Evolutionary conservation across 2,329 filamentous ascomycete genomes (phyloP), one percentile per base, ranked within the genome.

Genomic region (Penicillium sp.): DNA sequence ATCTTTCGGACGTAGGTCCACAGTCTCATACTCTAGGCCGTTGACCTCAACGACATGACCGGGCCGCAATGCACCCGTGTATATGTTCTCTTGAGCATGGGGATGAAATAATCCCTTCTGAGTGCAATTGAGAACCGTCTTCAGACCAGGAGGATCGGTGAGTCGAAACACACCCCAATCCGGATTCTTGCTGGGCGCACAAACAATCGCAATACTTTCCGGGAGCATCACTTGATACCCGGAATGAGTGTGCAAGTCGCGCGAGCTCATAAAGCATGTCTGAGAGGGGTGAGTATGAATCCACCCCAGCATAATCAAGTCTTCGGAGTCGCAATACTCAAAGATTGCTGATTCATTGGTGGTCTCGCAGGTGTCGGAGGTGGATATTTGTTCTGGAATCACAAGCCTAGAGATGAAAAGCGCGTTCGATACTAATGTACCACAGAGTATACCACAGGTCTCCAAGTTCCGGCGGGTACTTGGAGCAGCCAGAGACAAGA

Each of bases 231-330:
- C 87, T 75, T 99, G 95, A 72, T 97, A 98, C 11, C 92, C 92
- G 3, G 88, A 88, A 70, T 96, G 93, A 0, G 96, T 99, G 71
- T 99, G 95, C 63, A 98, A 72, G 70, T 99, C 95, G 49, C 93
- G 82, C 48, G 90, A 95, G 71, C 91, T 96, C 90, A 99, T 96
- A 73, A 99, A 99, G 75, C 95, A 99, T 0, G 91, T 96, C 77
- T 99, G 95, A 0, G 89, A 91, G 0, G 95, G 95, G 73, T 99
- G 95, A 0, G 95, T 99, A 72, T 99, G 95, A 59, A 99, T 99
- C 95, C 95, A 99, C 39, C 93, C 93, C 5, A 96, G 82, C 52
- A 96, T 86, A 73, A 96, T 85, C 35, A 98, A 76, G 59, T 96
- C 90, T 68, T 96, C 86, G 5, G 82, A 82, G 66, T 95, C 90